A percentile compares a stretch with the other conserved stretches of the same genome.
phyloP scores from a whole-genome alignment of 2,329 filamentous ascomycete species.

The Bipolaris cookei region DNA sequence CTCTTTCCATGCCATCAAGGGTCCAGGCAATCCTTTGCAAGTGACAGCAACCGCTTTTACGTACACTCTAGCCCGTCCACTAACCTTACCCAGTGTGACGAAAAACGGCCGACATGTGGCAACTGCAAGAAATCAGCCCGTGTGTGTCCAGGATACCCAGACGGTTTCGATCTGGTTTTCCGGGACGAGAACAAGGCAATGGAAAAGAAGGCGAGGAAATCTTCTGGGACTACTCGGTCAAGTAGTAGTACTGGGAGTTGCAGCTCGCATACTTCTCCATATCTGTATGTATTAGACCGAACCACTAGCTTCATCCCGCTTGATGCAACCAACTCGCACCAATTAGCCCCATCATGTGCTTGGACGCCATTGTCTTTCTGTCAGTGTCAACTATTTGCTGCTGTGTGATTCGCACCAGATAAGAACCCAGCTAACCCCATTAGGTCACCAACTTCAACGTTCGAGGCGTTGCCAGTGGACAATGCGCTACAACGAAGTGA shows the following conservation, averaged over 20 bases:
- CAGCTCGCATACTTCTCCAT: slow-evolving; percentile 40
- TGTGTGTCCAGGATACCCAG: slow-evolving; percentile 52
- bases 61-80: slow-evolving; percentile 1
- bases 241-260: slow-evolving; percentile 24
- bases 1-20: slow-evolving; percentile 8
- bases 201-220: slow-evolving; percentile 65
- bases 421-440: slow-evolving; percentile 16
- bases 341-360: neutral
- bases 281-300: slow-evolving; percentile 35
- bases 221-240: slow-evolving; percentile 27
- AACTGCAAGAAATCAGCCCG: slow-evolving; percentile 45
- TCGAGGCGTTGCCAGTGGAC: slow-evolving; percentile 22
- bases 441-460: slow-evolving; percentile 33
- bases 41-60: slow-evolving; percentile 1
- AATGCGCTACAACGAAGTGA: slow-evolving; percentile 6
- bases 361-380: neutral
- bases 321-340: neutral
- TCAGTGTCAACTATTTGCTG: slow-evolving; percentile 1
- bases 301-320: neutral
- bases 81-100: slow-evolving; percentile 41
- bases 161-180: slow-evolving; percentile 75
- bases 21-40: neutral
- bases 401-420: neutral
- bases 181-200: slow-evolving; percentile 74
- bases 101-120: slow-evolving; percentile 45